These are phyloP conservation scores for Candida montana DNA, from an alignment of 805 yeast species.

Conservation along the genomic window DNA sequence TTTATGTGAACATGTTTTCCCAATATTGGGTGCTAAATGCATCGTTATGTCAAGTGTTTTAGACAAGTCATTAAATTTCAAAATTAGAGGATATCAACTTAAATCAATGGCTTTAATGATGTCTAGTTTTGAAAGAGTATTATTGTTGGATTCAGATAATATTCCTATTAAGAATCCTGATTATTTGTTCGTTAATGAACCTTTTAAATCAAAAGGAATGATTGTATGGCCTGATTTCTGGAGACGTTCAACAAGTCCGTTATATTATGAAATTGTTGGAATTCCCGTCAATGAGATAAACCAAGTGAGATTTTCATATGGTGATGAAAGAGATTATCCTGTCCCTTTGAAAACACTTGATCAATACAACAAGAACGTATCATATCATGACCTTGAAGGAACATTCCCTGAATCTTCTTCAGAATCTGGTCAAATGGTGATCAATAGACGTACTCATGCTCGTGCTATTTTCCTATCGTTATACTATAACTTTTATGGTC, in stretches of 20 bases:
- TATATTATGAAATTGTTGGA: conserved; percentile 51
- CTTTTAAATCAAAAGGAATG: conserved; percentile 34
- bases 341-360: conserved; percentile 16
- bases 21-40: conserved; percentile 63
- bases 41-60: conserved; percentile 43
- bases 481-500: conserved; percentile 64
- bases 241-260: conserved; percentile 62
- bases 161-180: conserved; percentile 49
- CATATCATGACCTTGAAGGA: conserved; percentile 62
- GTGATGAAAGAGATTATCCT: conserved; percentile 32
- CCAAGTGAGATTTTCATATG: conserved; percentile 24
- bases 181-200: conserved; percentile 33
- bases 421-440: conserved; percentile 63
- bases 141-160: conserved; percentile 75
- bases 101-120: conserved; percentile 70
- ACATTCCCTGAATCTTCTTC: conserved; percentile 65
- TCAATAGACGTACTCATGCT: conserved; percentile 54
- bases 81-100: conserved; percentile 54
- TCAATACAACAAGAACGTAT: conserved; percentile 31
- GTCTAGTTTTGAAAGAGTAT: conserved; percentile 72
- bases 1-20: conserved; percentile 60
- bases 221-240: conserved; percentile 68
- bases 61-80: conserved; percentile 33
- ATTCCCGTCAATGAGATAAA: conserved; percentile 31
- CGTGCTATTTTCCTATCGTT: conserved; percentile 52